phyloP scores from a whole-genome alignment of 108 stramenopile genomes.

The Aureococcus anophagefferens region DNA sequence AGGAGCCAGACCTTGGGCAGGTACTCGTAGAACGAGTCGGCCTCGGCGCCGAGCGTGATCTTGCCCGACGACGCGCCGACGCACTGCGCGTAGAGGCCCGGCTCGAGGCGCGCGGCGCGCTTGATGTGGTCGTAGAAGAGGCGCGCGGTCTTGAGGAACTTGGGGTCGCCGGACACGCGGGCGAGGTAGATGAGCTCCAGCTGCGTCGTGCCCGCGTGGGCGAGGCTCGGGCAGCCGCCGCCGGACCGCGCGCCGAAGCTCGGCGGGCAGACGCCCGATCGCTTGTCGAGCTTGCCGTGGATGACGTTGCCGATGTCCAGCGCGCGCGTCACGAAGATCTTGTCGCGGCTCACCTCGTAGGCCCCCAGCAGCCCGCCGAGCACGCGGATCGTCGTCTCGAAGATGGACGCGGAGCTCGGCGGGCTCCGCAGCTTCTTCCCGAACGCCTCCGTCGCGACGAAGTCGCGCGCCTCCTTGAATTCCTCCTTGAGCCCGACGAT shows the following conservation, averaged over 20 bases:
- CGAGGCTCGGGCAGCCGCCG: slow-evolving; percentile 17
- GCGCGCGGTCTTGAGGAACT: slow-evolving; percentile 9
- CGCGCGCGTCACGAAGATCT: slow-evolving; percentile 32
- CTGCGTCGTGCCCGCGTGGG: slow-evolving; percentile 41
- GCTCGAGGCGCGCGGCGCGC: not conserved
- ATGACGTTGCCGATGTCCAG: slow-evolving; percentile 29
- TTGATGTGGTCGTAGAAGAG: not conserved
- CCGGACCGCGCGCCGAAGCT: slow-evolving; percentile 28
- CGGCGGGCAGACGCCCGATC: slow-evolving; percentile 29
- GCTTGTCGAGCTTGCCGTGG: slow-evolving; percentile 27
- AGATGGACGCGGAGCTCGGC: slow-evolving; percentile 62
- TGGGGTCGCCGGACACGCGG: slow-evolving; percentile 14
- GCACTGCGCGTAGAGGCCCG: slow-evolving; percentile 20
- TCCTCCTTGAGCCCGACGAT: slow-evolving; percentile 87
- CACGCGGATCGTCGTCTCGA: slow-evolving; percentile 95
- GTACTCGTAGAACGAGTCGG: slow-evolving; percentile 52
- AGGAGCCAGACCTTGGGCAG: slow-evolving; percentile 43
- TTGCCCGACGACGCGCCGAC: slow-evolving; percentile 17
- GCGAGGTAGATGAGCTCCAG: slow-evolving; percentile 46
- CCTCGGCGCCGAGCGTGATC: slow-evolving; percentile 44
- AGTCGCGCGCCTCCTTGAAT: slow-evolving; percentile 72
- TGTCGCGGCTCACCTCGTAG: slow-evolving; percentile 57
- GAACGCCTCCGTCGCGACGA: slow-evolving; percentile 40
- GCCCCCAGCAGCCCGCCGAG: slow-evolving; percentile 86
- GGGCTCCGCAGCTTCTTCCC: not conserved